Evolutionary conservation across 805 yeast genomes (phyloP).

Genomic region (Hanseniaspora thailandica): DNA sequence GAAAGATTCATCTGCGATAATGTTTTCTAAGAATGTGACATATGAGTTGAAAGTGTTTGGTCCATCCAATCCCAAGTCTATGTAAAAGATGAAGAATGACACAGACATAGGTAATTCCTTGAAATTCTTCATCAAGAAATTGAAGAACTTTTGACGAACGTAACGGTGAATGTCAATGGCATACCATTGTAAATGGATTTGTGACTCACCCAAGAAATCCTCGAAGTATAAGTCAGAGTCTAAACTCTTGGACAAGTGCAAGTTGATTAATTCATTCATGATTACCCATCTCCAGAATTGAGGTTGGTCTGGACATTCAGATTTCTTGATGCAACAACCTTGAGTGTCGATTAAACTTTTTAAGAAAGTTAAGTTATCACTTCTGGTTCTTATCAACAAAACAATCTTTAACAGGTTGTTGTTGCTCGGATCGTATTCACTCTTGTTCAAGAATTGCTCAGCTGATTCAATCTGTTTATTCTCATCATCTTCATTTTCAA

Average conservation of each 20-base stretch:
- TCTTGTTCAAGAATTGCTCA: background rate
- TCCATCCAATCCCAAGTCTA: background rate
- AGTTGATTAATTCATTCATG: background rate
- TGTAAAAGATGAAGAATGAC: conserved; percentile 9
- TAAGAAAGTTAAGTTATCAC: background rate
- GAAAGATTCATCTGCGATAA: background rate
- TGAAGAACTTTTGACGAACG: conserved; percentile 1
- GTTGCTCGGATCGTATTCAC: background rate
- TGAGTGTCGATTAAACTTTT: conserved; percentile 10
- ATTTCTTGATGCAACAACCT: background rate
- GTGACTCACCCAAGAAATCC: conserved; percentile 8
- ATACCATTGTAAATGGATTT: conserved; percentile 9
- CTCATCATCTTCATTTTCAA: background rate
- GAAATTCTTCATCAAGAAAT: conserved; percentile 9
- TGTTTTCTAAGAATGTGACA: background rate
- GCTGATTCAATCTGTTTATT: background rate
- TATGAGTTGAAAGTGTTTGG: background rate
- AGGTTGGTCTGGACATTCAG: background rate
- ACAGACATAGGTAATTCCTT: conserved; percentile 8
- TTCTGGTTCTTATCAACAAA: background rate
- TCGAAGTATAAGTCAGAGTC: conserved; percentile 4
- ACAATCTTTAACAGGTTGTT: background rate
- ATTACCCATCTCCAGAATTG: conserved; percentile 8
- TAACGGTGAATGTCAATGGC: conserved; percentile 3
- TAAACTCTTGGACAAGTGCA: background rate